phyloP scores from a whole-genome alignment of 441 rosid species.

The Flueggea neowawraea region DNA sequence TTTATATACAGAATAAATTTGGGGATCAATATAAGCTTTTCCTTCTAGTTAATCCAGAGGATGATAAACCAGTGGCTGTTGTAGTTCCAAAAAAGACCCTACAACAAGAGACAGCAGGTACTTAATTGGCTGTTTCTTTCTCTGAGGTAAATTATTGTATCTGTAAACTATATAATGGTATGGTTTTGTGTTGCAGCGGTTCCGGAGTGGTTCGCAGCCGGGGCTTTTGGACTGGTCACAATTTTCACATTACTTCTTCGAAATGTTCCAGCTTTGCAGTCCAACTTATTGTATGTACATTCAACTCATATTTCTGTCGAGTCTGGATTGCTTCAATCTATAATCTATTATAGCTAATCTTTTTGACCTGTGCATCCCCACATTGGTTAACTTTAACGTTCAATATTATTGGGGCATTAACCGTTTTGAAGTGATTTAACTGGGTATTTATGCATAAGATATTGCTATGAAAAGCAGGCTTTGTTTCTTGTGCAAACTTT shows the following conservation, averaged over 20 bases:
- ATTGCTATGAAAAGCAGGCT: too few species aligned
- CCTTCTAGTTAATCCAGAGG: constrained; percentile 87
- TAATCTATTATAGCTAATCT: too few species aligned
- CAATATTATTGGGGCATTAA: too few species aligned
- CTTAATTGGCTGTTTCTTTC: constrained; percentile 8
- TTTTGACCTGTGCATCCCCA: too few species aligned
- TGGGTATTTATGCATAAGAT: too few species aligned
- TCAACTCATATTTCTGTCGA: constrained; percentile 1
- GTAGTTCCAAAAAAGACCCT: constrained; percentile 80
- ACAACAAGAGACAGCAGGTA: constrained; percentile 85
- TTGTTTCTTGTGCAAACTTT: too few species aligned
- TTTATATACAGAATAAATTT: constrained; percentile 63
- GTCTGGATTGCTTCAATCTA: neutral
- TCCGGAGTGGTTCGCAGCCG: constrained; percentile 99
- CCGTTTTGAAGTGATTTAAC: too few species aligned
- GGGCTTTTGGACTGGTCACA: constrained; percentile 88
- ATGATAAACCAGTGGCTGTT: constrained; percentile 94
- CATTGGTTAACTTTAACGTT: too few species aligned
- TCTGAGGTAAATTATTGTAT: neutral
- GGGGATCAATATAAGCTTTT: constrained; percentile 84
- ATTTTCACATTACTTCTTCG: constrained; percentile 82
- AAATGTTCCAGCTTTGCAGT: constrained; percentile 85
- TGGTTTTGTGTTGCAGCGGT: constrained; percentile 53
- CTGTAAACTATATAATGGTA: constrained; percentile 8
- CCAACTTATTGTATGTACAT: constrained; percentile 68